Base-by-base conservation (phyloP, 805 yeast species). In the Aciculoconidium aculeatum region DNA sequence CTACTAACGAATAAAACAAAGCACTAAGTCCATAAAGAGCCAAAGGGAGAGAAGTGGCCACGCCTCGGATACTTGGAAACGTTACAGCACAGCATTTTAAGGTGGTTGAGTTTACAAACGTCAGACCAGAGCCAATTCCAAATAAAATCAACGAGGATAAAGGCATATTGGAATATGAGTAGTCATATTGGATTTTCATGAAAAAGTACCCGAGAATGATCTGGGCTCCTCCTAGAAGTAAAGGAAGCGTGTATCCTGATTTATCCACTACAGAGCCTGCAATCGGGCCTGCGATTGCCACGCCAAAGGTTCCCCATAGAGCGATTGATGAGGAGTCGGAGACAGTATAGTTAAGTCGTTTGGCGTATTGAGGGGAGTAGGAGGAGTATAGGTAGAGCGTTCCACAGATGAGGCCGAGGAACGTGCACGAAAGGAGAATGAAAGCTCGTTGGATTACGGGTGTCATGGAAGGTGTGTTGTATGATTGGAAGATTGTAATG, bases 1-100 rank as follows among this genome's bases (percentile, higher is more conserved):
- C 79, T 13, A 75, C 42, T 1, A 69, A 59, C 1, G 87, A 78
- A 47, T 72, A 78, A 28, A 77, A 65, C 43, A 79, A 66, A 4
- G 92, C 92, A 48, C 82, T 74, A 10, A 80, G 64, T 0, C 94
- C 94, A 50, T 77, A 80, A 25, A 80, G 69, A 1, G 88, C 77
- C 50, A 81, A 65, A 3, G 90, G 87, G 24, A 81, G 61, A 0
- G 86, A 73, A 0, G 92, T 78, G 4, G 92, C 88, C 7, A 80
- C 62, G 2, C 92, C 94, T 31, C 84, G 55, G 21, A 70, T 59
- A 23, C 70, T 62, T 0, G 94, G 90, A 45, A 76, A 80, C 25
- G 70, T 65, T 22, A 80, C 59, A 14, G 87, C 85, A 34, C 86
- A 77, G 46, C 87, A 80, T 47, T 82, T 82, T 45, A 82, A 70